These are phyloP conservation scores for Orbilia blumenaviensis DNA, from an alignment of 2,329 filamentous ascomycete genomes.

Conservation along the genomic window DNA sequence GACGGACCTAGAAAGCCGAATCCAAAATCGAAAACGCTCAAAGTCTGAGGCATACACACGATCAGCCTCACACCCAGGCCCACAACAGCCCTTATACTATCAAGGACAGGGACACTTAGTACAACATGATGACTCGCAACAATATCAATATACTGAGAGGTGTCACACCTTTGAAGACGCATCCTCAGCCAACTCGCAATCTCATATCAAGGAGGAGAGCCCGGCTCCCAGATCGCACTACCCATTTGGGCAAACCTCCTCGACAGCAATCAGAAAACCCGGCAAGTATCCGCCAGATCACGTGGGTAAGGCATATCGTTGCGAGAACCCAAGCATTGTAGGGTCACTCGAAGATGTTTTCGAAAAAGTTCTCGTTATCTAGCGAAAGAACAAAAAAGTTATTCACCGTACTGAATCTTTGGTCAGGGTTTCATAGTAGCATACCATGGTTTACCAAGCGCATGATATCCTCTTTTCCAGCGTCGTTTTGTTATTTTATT, in stretches of 20 bases:
- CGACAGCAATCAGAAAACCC: not conserved
- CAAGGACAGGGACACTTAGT: not conserved
- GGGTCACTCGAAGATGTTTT: not conserved
- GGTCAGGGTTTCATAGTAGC: not conserved
- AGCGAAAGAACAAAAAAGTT: too few species aligned
- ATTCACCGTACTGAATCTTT: not conserved
- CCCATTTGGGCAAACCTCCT: not conserved
- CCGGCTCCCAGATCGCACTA: not conserved
- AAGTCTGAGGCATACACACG: not conserved
- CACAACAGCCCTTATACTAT: not conserved
- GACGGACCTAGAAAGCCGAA: not conserved
- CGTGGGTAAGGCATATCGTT: not conserved
- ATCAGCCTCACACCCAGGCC: not conserved
- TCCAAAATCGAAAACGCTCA: not conserved
- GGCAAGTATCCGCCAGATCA: not conserved
- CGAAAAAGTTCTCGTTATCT: not conserved
- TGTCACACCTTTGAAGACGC: not conserved
- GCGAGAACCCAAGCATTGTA: not conserved
- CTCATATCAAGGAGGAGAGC: not conserved
- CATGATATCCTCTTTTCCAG: not conserved
- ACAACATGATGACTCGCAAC: not conserved
- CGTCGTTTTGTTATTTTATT: not conserved
- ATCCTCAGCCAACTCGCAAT: not conserved
- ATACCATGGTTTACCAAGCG: not conserved
- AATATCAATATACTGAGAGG: not conserved